Conservation (phyloP, 1,139 yeast species). For the Magnusiomyces fungicola region DNA sequence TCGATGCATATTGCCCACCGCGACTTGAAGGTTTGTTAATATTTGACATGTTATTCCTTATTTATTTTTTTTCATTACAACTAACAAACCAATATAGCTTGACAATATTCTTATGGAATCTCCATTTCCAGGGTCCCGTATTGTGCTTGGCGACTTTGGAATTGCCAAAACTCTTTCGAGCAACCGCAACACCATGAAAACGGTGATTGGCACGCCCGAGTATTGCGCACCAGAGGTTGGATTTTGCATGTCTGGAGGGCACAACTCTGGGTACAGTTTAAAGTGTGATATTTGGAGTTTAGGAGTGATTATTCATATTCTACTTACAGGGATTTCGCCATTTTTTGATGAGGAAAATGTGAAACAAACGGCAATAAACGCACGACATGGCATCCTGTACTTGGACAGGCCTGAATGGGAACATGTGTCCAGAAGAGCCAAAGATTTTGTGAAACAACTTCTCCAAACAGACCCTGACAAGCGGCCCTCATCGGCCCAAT, state of each 20-base stretch:
- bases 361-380: conserved; percentile 34
- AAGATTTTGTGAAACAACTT: conserved; percentile 39
- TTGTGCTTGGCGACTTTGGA: conserved; percentile 60
- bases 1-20: conserved; percentile 44
- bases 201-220: conserved; percentile 61
- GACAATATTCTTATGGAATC: conserved; percentile 50
- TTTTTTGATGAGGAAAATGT: conserved; percentile 44
- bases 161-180: conserved; percentile 42
- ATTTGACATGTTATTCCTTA: background rate
- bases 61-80: background rate
- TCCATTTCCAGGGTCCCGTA: conserved; percentile 45
- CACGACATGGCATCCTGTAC: conserved; percentile 38
- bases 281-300: conserved; percentile 66
- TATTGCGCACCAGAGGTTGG: conserved; percentile 64
- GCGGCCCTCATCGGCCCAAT: conserved; percentile 35
- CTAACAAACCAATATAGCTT: conserved; percentile 27
- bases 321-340: conserved; percentile 52
- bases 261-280: conserved; percentile 39
- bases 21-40: conserved; percentile 37
- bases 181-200: conserved; percentile 38
- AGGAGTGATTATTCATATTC: conserved; percentile 51
- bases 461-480: conserved; percentile 36
- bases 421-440: conserved; percentile 36
- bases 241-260: conserved; percentile 29
- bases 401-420: conserved; percentile 39